A percentile compares a stretch with the other conserved stretches of the same genome.
These are phyloP conservation scores for Climacium dendroides DNA, from an alignment of 225 moss, liverwort and hornwort species.

Conservation along the genomic window DNA sequence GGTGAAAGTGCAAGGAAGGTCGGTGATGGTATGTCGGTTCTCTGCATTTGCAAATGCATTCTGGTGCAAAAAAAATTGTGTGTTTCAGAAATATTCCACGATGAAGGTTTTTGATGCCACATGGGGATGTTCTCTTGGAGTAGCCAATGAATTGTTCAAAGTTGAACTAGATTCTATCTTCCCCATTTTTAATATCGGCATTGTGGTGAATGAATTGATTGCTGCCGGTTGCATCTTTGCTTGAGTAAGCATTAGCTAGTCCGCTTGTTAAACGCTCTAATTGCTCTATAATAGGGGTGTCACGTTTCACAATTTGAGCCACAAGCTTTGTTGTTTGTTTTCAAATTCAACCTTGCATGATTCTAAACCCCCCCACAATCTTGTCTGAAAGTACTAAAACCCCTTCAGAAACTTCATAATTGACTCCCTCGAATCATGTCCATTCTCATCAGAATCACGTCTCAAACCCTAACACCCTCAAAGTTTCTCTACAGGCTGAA, in stretches of 20 bases:
- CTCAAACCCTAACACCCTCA: background rate
- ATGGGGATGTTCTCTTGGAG: background rate
- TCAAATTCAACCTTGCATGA: background rate
- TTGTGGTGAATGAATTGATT: too few relatives aligned
- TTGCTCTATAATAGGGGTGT: background rate
- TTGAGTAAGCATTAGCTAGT: background rate
- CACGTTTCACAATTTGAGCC: background rate
- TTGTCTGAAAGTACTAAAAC: background rate
- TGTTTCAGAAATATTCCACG: too few relatives aligned
- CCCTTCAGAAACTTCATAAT: background rate
- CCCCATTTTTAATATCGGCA: too few relatives aligned
- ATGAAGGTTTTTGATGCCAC: too few relatives aligned
- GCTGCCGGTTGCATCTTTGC: background rate
- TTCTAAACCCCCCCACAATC: background rate
- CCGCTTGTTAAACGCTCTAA: too few relatives aligned
- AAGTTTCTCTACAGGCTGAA: background rate
- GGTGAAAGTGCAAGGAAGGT: background rate
- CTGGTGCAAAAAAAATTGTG: background rate
- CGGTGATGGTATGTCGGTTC: background rate
- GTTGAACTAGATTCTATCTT: background rate
- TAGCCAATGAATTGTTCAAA: background rate
- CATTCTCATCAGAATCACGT: background rate
- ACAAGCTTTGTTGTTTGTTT: background rate
- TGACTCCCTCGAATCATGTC: background rate
- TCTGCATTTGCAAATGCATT: background rate